These are phyloP conservation scores for Leptographium wingfieldii DNA, from an alignment of 2,329 filamentous ascomycete genomes.

Conservation along the genomic window DNA sequence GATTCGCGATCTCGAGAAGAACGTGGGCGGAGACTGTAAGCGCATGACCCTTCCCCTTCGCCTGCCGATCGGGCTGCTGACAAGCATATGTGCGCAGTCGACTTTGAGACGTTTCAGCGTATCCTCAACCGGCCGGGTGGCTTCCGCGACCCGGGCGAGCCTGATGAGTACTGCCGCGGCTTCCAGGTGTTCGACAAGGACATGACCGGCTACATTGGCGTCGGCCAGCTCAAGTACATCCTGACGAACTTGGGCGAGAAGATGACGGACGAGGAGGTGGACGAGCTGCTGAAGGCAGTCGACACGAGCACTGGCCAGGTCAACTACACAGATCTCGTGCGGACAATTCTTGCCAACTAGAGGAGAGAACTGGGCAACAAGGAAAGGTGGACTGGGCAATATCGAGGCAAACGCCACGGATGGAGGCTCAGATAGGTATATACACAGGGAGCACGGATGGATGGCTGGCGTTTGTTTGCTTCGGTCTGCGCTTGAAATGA, in stretches of 20 bases:
- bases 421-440: not conserved
- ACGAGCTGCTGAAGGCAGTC: slow-evolving; percentile 95
- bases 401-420: not conserved
- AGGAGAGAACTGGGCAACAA: no score
- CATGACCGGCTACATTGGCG: slow-evolving; percentile 93
- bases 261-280: slow-evolving; percentile 97
- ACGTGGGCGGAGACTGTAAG: slow-evolving; percentile 82
- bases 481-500: not conserved
- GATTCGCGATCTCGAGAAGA: slow-evolving; percentile 85
- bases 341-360: slow-evolving; percentile 76
- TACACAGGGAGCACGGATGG: not conserved
- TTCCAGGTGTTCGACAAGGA: slow-evolving; percentile 99
- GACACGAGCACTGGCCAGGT: slow-evolving; percentile 94
- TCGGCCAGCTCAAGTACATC: slow-evolving; percentile 96
- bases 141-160: slow-evolving; percentile 95
- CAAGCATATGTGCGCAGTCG: slow-evolving; percentile 46
- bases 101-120: slow-evolving; percentile 95
- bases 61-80: not conserved
- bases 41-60: slow-evolving; percentile 18
- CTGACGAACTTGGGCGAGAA: slow-evolving; percentile 97
- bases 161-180: slow-evolving; percentile 94
- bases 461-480: not conserved
- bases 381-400: not conserved
- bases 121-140: slow-evolving; percentile 94
- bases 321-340: slow-evolving; percentile 87